Conservation (phyloP, 305 asterid species). For the Lippia alba region DNA sequence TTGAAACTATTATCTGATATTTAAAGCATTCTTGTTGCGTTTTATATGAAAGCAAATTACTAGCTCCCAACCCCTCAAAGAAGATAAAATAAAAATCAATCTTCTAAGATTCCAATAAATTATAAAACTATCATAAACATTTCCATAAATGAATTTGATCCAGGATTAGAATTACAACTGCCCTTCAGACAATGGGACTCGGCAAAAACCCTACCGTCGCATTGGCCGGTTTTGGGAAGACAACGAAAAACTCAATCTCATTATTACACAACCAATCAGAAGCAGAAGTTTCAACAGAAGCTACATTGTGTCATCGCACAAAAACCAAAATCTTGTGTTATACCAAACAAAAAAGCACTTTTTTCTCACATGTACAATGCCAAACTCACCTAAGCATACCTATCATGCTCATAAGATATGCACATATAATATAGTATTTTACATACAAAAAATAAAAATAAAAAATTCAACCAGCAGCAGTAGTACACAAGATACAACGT, state of each 20-base stretch:
- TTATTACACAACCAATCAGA: neutral
- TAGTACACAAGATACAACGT: conserved; percentile 95
- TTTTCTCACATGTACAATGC: conserved; percentile 35
- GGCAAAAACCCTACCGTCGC: too few relatives aligned
- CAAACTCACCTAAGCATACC: conserved; percentile 28
- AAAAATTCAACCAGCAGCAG: conserved; percentile 80
- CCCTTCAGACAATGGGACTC: neutral
- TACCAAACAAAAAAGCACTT: conserved; percentile 31
- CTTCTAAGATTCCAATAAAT: too few relatives aligned
- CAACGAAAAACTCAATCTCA: neutral
- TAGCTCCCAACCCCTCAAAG: too few relatives aligned
- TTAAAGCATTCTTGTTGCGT: too few relatives aligned
- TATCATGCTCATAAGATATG: conserved; percentile 43
- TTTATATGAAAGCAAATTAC: too few relatives aligned
- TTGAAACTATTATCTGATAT: too few relatives aligned
- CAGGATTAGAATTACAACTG: neutral
- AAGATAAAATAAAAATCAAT: too few relatives aligned
- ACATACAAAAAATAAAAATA: conserved; percentile 22
- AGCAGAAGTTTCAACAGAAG: conserved; percentile 15
- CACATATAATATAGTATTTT: conserved; percentile 35
- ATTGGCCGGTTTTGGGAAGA: too few relatives aligned
- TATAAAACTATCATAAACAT: too few relatives aligned
- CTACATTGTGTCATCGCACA: conserved; percentile 9
- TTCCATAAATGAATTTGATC: too few relatives aligned
- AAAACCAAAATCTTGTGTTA: conserved; percentile 8